A percentile compares a stretch with the other conserved stretches of the same genome.
Conservation (phyloP, 2,329 filamentous ascomycete genomes). For the Aotearoamyces nothofagi region DNA sequence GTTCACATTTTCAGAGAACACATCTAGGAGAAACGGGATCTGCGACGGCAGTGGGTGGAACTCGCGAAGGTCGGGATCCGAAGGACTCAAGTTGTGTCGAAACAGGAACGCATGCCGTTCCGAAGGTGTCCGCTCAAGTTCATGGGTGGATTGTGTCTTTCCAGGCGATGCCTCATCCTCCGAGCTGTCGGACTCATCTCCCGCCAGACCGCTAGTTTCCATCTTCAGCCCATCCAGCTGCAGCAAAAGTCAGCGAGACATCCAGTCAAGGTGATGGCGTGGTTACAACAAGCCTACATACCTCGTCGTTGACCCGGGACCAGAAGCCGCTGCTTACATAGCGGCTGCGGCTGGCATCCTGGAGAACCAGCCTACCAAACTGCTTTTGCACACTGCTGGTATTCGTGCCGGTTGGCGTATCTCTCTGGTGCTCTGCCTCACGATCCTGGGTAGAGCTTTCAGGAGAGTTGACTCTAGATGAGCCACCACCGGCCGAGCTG, state of each 20-base stretch:
- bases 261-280: slow-evolving; percentile 2
- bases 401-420: slow-evolving; percentile 3
- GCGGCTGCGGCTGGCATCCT: slow-evolving; percentile 20
- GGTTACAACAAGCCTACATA: too few relatives aligned
- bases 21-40: slow-evolving; percentile 34
- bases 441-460: slow-evolving; percentile 14
- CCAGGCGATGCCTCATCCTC: too few relatives aligned
- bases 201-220: too few relatives aligned
- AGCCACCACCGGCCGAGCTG: slow-evolving; percentile 12
- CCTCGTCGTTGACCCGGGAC: slow-evolving; percentile 39
- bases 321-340: slow-evolving; percentile 34
- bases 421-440: slow-evolving; percentile 6
- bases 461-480: slow-evolving; percentile 17
- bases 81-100: too few relatives aligned
- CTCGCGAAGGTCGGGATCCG: slow-evolving; percentile 20
- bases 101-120: too few relatives aligned
- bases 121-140: too few relatives aligned
- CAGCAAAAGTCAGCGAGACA: slow-evolving; percentile 8
- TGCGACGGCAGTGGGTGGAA: slow-evolving; percentile 38
- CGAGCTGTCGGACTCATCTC: too few relatives aligned
- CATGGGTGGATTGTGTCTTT: too few relatives aligned
- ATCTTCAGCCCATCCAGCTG: slow-evolving; percentile 30
- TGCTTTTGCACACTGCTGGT: slow-evolving; percentile 20
- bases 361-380: slow-evolving; percentile 31
- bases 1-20: slow-evolving; percentile 37